Percentiles rank a stretch among this genome's conserved stretches.
Evolutionary conservation across 1,284 basidiomycete species (phyloP).

Genomic region (Ceratobasidium sp.): DNA sequence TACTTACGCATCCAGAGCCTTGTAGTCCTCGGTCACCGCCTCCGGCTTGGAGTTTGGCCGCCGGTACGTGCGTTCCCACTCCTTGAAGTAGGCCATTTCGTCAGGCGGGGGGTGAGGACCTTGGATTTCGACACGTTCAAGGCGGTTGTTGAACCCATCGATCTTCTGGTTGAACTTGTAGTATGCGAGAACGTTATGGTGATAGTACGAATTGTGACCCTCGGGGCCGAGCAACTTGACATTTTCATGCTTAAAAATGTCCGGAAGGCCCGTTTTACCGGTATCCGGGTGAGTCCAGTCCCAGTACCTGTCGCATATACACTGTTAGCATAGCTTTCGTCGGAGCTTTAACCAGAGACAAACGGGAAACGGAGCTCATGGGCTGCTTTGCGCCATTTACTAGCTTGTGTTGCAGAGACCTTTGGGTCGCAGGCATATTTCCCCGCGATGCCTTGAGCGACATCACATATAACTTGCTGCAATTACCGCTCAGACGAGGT

Average conservation of each 20-base stretch:
- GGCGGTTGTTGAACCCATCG: slow-evolving; percentile 12
- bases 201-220: background rate
- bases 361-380: slow-evolving; percentile 46
- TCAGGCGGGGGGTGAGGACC: background rate
- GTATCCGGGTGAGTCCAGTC: slow-evolving; percentile 44
- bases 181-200: slow-evolving; percentile 25
- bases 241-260: slow-evolving; percentile 1
- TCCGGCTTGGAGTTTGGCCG: slow-evolving; percentile 31
- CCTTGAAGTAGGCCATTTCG: slow-evolving; percentile 18
- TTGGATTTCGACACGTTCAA: slow-evolving; percentile 27
- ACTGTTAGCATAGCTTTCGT: background rate
- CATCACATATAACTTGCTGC: slow-evolving; percentile 44
- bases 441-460: slow-evolving; percentile 33
- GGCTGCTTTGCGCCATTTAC: slow-evolving; percentile 44
- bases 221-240: background rate
- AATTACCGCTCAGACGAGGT: background rate
- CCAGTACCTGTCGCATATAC: slow-evolving; percentile 37
- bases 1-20: slow-evolving; percentile 19
- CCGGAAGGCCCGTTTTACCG: slow-evolving; percentile 29
- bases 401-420: background rate
- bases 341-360: background rate
- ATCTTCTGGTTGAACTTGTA: slow-evolving; percentile 33
- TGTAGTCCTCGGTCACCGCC: slow-evolving; percentile 24
- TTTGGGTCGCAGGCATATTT: slow-evolving; percentile 15
- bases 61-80: slow-evolving; percentile 47